Evolutionary conservation across 208 protist genomes (phyloP).

Genomic region (Jaenimonas drosophilae): DNA sequence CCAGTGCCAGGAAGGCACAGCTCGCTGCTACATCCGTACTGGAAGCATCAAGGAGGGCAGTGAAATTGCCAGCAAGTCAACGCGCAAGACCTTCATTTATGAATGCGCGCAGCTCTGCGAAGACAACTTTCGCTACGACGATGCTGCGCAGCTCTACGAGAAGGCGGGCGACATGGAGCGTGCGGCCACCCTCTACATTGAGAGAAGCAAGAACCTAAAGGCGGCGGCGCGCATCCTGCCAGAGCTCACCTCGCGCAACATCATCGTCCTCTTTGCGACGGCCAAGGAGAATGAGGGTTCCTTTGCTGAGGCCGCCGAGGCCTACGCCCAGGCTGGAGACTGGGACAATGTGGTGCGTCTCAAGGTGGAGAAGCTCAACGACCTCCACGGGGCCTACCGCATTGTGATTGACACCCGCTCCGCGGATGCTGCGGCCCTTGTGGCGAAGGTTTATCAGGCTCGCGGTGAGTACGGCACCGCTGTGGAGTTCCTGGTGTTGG

Average conservation of each 20-base stretch:
- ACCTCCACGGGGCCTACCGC: conserved; percentile 91
- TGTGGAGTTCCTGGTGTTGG: conserved; percentile 96
- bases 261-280: conserved; percentile 89
- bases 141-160: conserved; percentile 94
- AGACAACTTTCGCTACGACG: conserved; percentile 82
- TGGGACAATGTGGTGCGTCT: conserved; percentile 94
- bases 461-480: conserved; percentile 76
- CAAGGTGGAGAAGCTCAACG: conserved; percentile 90
- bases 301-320: conserved; percentile 88
- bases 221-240: conserved; percentile 77
- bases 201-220: conserved; percentile 88
- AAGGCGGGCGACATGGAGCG: conserved; percentile 84
- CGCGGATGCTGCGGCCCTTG: conserved; percentile 85
- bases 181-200: conserved; percentile 92
- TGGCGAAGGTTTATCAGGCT: conserved; percentile 88
- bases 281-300: conserved; percentile 84
- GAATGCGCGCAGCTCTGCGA: conserved; percentile 94
- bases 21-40: conserved; percentile 83
- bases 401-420: conserved; percentile 91
- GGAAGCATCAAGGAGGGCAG: conserved; percentile 82
- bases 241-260: conserved; percentile 90
- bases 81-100: conserved; percentile 41
- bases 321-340: conserved; percentile 92
- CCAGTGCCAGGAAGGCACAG: conserved; percentile 75
- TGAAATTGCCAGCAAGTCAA: conserved; percentile 67